Conservation (phyloP, 179 eudicot species). For the Drosera spatulata region DNA sequence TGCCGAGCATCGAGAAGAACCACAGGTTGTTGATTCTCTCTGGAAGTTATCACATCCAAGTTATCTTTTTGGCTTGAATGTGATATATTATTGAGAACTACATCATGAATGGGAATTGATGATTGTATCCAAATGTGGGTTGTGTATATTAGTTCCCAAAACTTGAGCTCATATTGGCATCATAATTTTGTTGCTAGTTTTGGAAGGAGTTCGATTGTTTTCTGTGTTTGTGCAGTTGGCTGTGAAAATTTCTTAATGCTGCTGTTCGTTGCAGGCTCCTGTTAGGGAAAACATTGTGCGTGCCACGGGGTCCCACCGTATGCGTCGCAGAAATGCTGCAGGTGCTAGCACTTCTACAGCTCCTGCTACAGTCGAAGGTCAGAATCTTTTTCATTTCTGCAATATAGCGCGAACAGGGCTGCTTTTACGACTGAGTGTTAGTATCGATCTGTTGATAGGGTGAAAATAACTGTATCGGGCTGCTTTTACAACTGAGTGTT, state of each 20-base stretch:
- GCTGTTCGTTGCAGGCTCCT: slow-evolving; percentile 26
- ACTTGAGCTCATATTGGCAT: no score
- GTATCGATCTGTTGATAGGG: neutral
- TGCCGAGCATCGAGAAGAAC: slow-evolving; percentile 43
- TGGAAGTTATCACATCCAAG: neutral
- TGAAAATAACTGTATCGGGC: no score
- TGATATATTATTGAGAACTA: no score
- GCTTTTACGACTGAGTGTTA: neutral
- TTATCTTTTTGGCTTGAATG: no score
- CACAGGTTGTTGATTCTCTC: slow-evolving; percentile 35
- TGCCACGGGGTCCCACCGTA: slow-evolving; percentile 58
- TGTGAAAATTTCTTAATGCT: no score
- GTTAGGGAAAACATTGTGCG: slow-evolving; percentile 67
- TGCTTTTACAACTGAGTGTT: neutral
- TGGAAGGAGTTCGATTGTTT: no score
- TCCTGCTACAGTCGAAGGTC: slow-evolving; percentile 44
- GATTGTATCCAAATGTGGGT: no score
- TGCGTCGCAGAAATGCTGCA: slow-evolving; percentile 77
- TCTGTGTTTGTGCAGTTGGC: no score
- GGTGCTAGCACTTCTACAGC: slow-evolving; percentile 81
- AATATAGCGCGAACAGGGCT: neutral
- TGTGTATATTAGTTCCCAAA: no score
- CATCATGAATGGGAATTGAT: no score
- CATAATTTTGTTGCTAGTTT: no score
- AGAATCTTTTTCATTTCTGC: slow-evolving; percentile 5